Evolutionary conservation across 176 grass and related monocot genomes (phyloP), one percentile per base, ranked within the genome.

Genomic region (Avena eriantha): DNA sequence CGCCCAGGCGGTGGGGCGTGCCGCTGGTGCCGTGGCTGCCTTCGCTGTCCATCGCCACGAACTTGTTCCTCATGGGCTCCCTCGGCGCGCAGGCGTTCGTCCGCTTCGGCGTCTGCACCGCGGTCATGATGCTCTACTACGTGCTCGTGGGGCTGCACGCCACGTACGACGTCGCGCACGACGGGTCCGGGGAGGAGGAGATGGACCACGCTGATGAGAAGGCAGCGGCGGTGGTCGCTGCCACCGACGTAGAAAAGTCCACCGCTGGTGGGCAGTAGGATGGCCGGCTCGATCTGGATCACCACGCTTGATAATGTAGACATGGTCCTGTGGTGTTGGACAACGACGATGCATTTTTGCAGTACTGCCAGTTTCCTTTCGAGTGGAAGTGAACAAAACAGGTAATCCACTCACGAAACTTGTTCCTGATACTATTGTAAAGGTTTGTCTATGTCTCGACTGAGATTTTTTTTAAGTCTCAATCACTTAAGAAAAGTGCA

Each of bases 161-260:
- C 47, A 76, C 72, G 46, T 76, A 76, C 15, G 72, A 76, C 47
- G 72, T 76, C 72, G 46, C 72, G 72, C 72, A 73, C 69, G 69
- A 72, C 22, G 45, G 12, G 46, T 1, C 15, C 72, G 45, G 24
- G 46, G 71, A 71, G 68, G 35, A 71, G 10, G 4, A 19, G 69
- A 36, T n/a, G 3, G 39, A 22, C 63, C 29, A 33, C 7, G 47
- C 7, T 53, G 73, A 53, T 49, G 73, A 53, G 73, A 76, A 76
- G 73, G 47, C 7, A 50, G 72, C 46, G 46, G 22, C 46, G 45
- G 72, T 43, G n/a, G 43, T 23, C n/a, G 43, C 70, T 48, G 43
- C 73, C 48, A 1, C 48, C 24, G 73, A 76, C 7, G 73, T 76
- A 47, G 73, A 76, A 22, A 76, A 76, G 24, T 19, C 47, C 50